phyloP scores from a whole-genome alignment of 352 stramenopile species.

The Globisporangium rhizosaccharum region DNA sequence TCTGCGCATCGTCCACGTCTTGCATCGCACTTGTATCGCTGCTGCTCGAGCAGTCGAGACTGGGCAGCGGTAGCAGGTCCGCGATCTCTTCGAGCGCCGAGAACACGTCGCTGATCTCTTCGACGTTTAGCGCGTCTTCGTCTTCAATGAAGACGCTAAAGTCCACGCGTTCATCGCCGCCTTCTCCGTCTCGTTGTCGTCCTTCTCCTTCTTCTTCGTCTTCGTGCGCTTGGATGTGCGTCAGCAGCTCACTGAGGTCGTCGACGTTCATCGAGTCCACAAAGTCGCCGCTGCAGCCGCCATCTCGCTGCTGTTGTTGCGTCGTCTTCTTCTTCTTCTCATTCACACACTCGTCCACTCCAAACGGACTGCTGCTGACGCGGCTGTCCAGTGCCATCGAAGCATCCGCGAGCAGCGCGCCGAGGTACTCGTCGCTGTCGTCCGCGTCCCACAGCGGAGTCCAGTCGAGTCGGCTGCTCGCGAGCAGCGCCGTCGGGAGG shows the following conservation, averaged over 20 bases:
- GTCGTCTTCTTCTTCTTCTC: slow-evolving; percentile 17
- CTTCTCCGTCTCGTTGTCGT: not conserved
- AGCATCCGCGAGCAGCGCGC: slow-evolving; percentile 3
- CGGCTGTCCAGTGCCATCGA: slow-evolving; percentile 6
- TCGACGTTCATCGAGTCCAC: slow-evolving; percentile 46
- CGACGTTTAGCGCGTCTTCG: slow-evolving; percentile 46
- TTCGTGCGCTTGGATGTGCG: slow-evolving; percentile 41
- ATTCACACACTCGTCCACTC: slow-evolving; percentile 13
- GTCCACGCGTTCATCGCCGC: slow-evolving; percentile 16
- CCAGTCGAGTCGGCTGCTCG: slow-evolving; percentile 5
- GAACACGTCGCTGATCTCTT: slow-evolving; percentile 54
- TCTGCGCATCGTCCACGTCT: slow-evolving; percentile 14
- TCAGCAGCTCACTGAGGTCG: slow-evolving; percentile 49
- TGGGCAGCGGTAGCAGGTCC: not conserved
- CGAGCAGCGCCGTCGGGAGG: not conserved
- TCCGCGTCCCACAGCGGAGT: slow-evolving; percentile 8
- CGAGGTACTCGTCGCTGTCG: not conserved
- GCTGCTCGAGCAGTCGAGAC: not conserved
- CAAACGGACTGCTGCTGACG: slow-evolving; percentile 6
- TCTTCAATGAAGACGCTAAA: slow-evolving; percentile 46
- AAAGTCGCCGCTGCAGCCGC: slow-evolving; percentile 6
- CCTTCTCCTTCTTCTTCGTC: slow-evolving; percentile 5
- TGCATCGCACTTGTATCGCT: not conserved
- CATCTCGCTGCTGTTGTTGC: slow-evolving; percentile 1
- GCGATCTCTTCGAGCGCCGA: slow-evolving; percentile 25